These are phyloP conservation scores for Saccharomycopsis sp. DNA, from an alignment of 805 yeast species.

Conservation along the genomic window DNA sequence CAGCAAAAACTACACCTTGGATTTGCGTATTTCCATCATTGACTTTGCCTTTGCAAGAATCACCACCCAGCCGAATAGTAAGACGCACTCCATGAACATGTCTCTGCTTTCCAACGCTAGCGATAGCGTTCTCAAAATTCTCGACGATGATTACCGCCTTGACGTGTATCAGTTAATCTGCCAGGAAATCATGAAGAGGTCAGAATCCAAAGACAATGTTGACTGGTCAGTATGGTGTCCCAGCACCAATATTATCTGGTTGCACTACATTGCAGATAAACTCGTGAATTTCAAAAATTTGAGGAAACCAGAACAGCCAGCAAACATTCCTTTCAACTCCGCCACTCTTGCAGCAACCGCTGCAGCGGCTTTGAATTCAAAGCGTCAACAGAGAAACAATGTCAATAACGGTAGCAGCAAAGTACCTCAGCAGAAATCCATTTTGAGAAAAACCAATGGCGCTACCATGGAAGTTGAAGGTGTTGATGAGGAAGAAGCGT, in stretches of 20 bases:
- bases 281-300: constrained; percentile 34
- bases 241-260: constrained; percentile 52
- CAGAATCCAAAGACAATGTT: constrained; percentile 26
- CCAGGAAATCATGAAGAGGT: constrained; percentile 21
- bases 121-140: background rate
- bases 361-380: background rate
- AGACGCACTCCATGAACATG: no score
- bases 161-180: constrained; percentile 37
- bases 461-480: constrained; percentile 22
- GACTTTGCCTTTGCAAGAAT: constrained; percentile 53
- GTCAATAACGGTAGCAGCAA: constrained; percentile 2
- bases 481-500: constrained; percentile 4
- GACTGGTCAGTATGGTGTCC: constrained; percentile 31
- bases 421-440: constrained; percentile 1
- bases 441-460: constrained; percentile 23
- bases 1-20: constrained; percentile 1
- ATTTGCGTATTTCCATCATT: constrained; percentile 39
- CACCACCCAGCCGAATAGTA: background rate
- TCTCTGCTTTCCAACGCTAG: no score
- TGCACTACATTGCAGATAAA: constrained; percentile 49
- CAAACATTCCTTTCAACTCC: background rate
- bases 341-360: background rate
- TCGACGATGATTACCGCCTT: constrained; percentile 47
- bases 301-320: constrained; percentile 6
- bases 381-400: background rate